Conservation (phyloP, 495 filamentous ascomycete genomes). For the Sporormia fimetaria region DNA sequence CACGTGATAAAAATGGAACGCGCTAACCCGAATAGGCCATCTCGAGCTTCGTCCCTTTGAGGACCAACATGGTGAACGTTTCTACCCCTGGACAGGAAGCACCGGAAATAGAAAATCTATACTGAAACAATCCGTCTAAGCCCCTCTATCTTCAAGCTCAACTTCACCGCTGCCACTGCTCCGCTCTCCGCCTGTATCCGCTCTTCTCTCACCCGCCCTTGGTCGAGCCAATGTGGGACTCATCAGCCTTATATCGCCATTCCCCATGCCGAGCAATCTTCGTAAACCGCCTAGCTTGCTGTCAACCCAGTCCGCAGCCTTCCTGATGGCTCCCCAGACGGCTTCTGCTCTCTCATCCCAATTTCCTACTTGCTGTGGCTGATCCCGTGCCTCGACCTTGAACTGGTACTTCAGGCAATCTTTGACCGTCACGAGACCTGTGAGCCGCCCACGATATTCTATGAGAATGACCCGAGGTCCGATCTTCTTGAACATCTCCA, state of each 20-base stretch:
- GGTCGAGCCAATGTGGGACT: slow-evolving; percentile 10
- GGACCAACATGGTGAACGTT: too few relatives aligned
- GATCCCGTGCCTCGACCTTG: slow-evolving; percentile 84
- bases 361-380: slow-evolving; percentile 45
- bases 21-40: too few relatives aligned
- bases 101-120: too few relatives aligned
- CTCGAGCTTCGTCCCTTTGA: too few relatives aligned
- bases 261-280: slow-evolving; percentile 12
- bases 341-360: slow-evolving; percentile 27
- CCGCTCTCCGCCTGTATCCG: neutral
- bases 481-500: slow-evolving; percentile 99
- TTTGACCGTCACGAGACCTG: slow-evolving; percentile 87
- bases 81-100: too few relatives aligned
- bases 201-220: slow-evolving; percentile 1
- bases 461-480: slow-evolving; percentile 89
- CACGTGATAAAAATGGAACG: too few relatives aligned
- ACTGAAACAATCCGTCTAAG: too few relatives aligned
- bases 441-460: slow-evolving; percentile 73
- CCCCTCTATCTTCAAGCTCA: too few relatives aligned
- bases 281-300: slow-evolving; percentile 10
- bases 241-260: slow-evolving; percentile 12
- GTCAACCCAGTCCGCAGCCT: slow-evolving; percentile 25
- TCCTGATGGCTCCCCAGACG: slow-evolving; percentile 29
- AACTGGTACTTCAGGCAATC: slow-evolving; percentile 97
- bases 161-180: slow-evolving; percentile 8